Conservation (phyloP, 805 yeast species). For the Millerozyma miso region DNA sequence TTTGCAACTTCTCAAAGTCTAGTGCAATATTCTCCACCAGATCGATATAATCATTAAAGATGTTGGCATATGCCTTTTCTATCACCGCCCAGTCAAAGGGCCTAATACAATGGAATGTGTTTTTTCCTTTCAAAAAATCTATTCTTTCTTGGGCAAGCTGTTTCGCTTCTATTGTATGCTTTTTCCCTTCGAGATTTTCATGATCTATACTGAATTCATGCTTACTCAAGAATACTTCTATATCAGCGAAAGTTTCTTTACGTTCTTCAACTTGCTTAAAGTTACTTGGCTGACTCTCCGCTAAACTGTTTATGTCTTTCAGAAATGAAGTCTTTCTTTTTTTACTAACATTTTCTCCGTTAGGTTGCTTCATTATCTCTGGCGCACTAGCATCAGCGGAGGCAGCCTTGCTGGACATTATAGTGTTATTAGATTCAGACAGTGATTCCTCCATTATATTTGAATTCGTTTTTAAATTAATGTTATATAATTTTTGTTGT, state of each 20-base stretch:
- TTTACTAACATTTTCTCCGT: too few relatives aligned
- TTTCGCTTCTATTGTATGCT: background rate
- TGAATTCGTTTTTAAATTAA: too few relatives aligned
- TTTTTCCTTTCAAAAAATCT: background rate
- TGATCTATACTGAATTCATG: background rate
- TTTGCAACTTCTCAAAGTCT: conserved; percentile 2
- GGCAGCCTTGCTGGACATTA: too few relatives aligned
- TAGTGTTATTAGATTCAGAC: background rate
- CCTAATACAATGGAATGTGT: conserved; percentile 7
- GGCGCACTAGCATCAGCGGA: too few relatives aligned
- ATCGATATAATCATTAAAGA: conserved; percentile 14
- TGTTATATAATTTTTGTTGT: background rate
- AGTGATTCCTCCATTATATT: background rate
- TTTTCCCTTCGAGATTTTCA: background rate
- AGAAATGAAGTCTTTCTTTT: background rate
- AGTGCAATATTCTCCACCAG: conserved; percentile 14
- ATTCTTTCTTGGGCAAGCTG: background rate
- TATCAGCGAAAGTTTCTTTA: background rate
- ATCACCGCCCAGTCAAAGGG: conserved; percentile 19
- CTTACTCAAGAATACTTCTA: background rate
- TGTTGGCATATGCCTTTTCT: conserved; percentile 13
- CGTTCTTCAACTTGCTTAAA: too few relatives aligned
- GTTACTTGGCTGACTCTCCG: too few relatives aligned
- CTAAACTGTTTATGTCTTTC: too few relatives aligned
- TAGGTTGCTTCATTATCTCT: too few relatives aligned